Evolutionary conservation across 202 grass and related monocot species (phyloP).

Genomic region (Carex arenaria): DNA sequence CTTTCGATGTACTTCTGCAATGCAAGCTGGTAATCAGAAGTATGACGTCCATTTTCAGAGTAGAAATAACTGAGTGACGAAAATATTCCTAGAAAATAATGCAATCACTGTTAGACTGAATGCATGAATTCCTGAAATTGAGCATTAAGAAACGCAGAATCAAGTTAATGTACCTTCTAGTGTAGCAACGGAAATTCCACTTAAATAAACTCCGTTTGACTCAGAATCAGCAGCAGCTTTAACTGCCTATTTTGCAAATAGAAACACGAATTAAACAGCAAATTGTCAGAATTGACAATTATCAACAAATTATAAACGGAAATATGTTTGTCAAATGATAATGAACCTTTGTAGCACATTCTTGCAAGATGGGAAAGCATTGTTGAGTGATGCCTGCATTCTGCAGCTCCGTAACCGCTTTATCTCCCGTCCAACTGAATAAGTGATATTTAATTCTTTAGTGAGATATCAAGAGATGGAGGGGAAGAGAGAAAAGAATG

Average conservation of each 20-base stretch:
- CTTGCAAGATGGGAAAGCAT: constrained; percentile 69
- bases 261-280: neutral
- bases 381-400: constrained; percentile 58
- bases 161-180: constrained; percentile 56
- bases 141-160: constrained; percentile 19
- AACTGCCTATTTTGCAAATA: constrained; percentile 49
- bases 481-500: neutral
- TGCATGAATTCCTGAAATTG: constrained; percentile 12
- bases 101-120: constrained; percentile 16
- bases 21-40: constrained; percentile 84
- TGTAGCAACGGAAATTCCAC: constrained; percentile 50
- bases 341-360: constrained; percentile 79
- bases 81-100: constrained; percentile 56
- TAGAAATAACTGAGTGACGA: constrained; percentile 82
- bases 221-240: constrained; percentile 82
- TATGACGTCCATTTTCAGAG: constrained; percentile 44
- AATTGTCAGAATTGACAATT: neutral
- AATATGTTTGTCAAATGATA: constrained; percentile 20
- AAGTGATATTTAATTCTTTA: constrained; percentile 35
- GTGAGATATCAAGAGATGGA: neutral
- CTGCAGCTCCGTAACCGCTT: constrained; percentile 68
- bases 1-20: constrained; percentile 68
- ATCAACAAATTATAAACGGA: neutral
- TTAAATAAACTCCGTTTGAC: constrained; percentile 51
- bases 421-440: constrained; percentile 89